Conservation (phyloP, 257 asterid genomes). For the Verbena officinalis region DNA sequence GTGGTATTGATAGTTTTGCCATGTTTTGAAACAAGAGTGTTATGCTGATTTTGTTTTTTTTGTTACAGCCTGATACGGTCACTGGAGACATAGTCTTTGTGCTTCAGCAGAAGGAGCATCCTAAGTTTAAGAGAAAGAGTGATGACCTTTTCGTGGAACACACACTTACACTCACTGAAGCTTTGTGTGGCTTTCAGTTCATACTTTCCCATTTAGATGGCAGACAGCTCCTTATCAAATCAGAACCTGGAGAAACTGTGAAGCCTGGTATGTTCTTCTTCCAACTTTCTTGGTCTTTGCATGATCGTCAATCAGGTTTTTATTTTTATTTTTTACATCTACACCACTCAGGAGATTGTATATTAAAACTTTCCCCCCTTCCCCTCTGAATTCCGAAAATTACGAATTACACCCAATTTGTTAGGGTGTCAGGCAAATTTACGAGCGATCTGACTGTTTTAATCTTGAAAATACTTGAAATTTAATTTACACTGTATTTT, state of each 20-base stretch:
- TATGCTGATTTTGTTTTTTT: not conserved
- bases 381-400: no score
- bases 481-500: no score
- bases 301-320: no score
- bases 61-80: slow-evolving; percentile 61
- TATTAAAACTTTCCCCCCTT: no score
- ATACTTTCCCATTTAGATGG: slow-evolving; percentile 61
- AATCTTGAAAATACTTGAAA: no score
- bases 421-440: no score
- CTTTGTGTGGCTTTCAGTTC: slow-evolving; percentile 74
- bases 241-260: slow-evolving; percentile 65
- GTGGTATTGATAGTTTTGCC: not conserved
- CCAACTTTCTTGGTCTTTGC: not conserved
- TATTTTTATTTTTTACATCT: no score
- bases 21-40: not conserved
- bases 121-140: slow-evolving; percentile 65
- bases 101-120: slow-evolving; percentile 73
- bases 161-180: slow-evolving; percentile 56
- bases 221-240: slow-evolving; percentile 63
- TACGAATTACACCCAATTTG: not conserved
- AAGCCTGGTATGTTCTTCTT: slow-evolving; percentile 57
- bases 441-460: no score
- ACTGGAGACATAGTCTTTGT: slow-evolving; percentile 73
- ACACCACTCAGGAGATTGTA: no score
- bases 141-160: slow-evolving; percentile 75